Evolutionary conservation across 2,329 filamentous ascomycete species (phyloP).

Genomic region (Kalmusia sp.): DNA sequence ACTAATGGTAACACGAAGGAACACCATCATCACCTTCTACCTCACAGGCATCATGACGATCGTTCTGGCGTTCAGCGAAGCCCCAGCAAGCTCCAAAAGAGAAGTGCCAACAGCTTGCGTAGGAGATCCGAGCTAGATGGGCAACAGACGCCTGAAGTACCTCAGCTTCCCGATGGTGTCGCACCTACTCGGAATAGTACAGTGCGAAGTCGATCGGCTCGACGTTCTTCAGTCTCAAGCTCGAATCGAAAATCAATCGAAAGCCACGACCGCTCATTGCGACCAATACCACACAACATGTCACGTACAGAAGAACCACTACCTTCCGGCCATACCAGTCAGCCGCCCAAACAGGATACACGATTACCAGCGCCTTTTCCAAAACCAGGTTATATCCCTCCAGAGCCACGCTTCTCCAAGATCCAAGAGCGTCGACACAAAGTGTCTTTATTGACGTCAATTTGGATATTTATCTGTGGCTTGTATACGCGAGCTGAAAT

Average conservation of each 20-base stretch:
- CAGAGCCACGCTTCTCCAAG: constrained; percentile 58
- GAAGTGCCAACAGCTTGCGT: constrained; percentile 47
- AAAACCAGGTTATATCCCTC: constrained; percentile 37
- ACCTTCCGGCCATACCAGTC: constrained; percentile 48
- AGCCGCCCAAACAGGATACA: constrained; percentile 53
- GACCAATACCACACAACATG: constrained; percentile 50
- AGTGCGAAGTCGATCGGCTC: constrained; percentile 21
- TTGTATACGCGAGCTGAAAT: constrained; percentile 85
- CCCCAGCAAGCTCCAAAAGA: constrained; percentile 49
- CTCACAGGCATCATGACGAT: constrained; percentile 44
- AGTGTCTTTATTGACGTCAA: constrained; percentile 69
- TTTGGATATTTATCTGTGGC: constrained; percentile 90
- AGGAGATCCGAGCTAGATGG: constrained; percentile 30
- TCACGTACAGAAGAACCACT: constrained; percentile 41
- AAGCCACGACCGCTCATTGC: constrained; percentile 44
- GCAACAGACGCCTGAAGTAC: constrained; percentile 29
- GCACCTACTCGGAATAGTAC: constrained; percentile 19
- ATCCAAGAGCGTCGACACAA: constrained; percentile 62
- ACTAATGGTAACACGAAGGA: constrained; percentile 42
- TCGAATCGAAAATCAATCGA: constrained; percentile 36
- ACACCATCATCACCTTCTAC: constrained; percentile 42
- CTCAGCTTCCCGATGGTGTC: constrained; percentile 28
- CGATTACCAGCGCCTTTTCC: constrained; percentile 52
- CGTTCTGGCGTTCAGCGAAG: constrained; percentile 45
- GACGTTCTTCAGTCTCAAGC: constrained; percentile 29